Evolutionary conservation across 2,329 filamentous ascomycete species (phyloP).

Genomic region (Hysterium pulicare): DNA sequence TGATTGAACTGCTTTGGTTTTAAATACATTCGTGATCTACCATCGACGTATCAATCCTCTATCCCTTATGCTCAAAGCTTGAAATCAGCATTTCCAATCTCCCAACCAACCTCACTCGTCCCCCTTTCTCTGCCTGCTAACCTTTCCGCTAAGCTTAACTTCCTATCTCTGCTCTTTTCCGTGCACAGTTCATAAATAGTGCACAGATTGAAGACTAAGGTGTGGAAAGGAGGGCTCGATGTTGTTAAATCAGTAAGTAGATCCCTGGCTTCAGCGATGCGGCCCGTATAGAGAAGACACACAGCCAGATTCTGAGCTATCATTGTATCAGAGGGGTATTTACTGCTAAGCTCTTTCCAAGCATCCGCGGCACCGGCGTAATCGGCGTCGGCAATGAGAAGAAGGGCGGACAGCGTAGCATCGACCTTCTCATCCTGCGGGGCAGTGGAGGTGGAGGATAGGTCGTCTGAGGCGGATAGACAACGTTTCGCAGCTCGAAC

Average conservation of each 20-base stretch:
- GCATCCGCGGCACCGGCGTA: constrained; percentile 61
- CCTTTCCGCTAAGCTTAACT: constrained; percentile 67
- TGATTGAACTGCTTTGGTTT: too few species aligned
- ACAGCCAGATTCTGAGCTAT: constrained; percentile 79
- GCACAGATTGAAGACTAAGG: constrained; percentile 81
- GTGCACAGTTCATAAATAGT: constrained; percentile 92
- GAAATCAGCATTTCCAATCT: constrained; percentile 70
- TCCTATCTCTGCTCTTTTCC: constrained; percentile 68
- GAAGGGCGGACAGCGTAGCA: constrained; percentile 61
- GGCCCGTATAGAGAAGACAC: constrained; percentile 76
- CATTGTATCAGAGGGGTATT: constrained; percentile 60
- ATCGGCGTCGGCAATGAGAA: constrained; percentile 74
- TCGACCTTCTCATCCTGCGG: constrained; percentile 29
- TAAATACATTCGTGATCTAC: too few species aligned
- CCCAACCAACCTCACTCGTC: constrained; percentile 59
- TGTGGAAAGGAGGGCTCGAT: constrained; percentile 61
- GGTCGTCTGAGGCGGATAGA: constrained; percentile 34
- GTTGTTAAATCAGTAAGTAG: constrained; percentile 66
- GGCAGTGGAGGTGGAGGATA: constrained; percentile 6
- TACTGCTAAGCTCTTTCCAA: constrained; percentile 56
- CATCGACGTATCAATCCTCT: too few species aligned
- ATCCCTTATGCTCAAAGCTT: constrained; percentile 58
- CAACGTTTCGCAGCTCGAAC: constrained; percentile 61
- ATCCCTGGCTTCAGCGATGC: constrained; percentile 60
- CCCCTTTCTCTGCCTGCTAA: constrained; percentile 55